Conservation (phyloP, 768 basidiomycete species). For the Lepiota subincarnata region DNA sequence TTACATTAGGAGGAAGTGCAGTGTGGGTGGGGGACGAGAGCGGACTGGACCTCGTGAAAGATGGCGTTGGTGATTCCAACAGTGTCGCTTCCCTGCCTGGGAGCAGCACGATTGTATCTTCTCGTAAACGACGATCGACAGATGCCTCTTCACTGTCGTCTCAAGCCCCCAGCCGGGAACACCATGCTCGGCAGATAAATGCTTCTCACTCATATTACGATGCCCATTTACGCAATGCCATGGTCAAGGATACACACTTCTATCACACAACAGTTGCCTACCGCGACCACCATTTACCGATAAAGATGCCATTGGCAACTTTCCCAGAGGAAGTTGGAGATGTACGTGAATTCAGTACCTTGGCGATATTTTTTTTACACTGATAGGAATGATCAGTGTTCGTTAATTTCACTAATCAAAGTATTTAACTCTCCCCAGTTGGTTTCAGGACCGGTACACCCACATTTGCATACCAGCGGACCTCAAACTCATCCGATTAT, state of each 20-base stretch:
- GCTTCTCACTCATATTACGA: slow-evolving; percentile 43
- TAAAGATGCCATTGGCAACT: slow-evolving; percentile 84
- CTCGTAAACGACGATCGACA: slow-evolving; percentile 57
- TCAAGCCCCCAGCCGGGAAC: slow-evolving; percentile 41
- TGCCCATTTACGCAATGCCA: slow-evolving; percentile 40
- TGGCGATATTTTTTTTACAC: background rate
- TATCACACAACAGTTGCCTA: slow-evolving; percentile 84
- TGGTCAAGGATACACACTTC: slow-evolving; percentile 89
- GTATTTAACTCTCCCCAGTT: slow-evolving; percentile 61
- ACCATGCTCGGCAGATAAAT: slow-evolving; percentile 28
- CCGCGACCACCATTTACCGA: slow-evolving; percentile 79
- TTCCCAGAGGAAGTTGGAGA: slow-evolving; percentile 97
- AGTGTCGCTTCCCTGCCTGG: slow-evolving; percentile 37
- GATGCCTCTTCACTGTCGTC: slow-evolving; percentile 76
- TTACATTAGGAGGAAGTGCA: slow-evolving; percentile 73
- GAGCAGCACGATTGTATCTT: slow-evolving; percentile 37
- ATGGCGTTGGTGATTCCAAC: slow-evolving; percentile 36
- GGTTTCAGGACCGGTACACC: slow-evolving; percentile 74
- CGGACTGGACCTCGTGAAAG: slow-evolving; percentile 46
- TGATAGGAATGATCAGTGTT: slow-evolving; percentile 56
- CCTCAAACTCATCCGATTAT: slow-evolving; percentile 90
- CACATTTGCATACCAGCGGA: slow-evolving; percentile 92
- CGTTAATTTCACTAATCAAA: slow-evolving; percentile 84
- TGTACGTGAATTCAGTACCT: slow-evolving; percentile 40
- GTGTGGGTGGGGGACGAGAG: slow-evolving; percentile 84